Evolutionary conservation across 805 yeast genomes (phyloP).

Genomic region (Blastobotrys peoriensis): DNA sequence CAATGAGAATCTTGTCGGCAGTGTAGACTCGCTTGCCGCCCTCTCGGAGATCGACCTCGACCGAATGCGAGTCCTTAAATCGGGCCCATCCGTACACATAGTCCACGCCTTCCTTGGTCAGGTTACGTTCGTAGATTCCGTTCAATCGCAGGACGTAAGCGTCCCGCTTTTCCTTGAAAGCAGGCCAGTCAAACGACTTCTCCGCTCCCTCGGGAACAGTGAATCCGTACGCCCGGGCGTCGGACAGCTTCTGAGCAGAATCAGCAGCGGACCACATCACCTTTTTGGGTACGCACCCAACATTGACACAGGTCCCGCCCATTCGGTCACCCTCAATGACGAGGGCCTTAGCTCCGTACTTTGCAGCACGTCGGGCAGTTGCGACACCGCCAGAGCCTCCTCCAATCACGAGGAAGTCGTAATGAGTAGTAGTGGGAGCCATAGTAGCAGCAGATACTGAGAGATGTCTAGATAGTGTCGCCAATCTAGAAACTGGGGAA

Average conservation of each 20-base stretch:
- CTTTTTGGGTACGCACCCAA: constrained; percentile 98
- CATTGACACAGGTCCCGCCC: constrained; percentile 99
- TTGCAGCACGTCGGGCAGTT: constrained; percentile 93
- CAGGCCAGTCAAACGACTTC: constrained; percentile 72
- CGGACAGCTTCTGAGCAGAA: constrained; percentile 64
- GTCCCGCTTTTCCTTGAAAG: constrained; percentile 81
- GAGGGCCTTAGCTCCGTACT: constrained; percentile 80
- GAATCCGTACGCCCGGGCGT: constrained; percentile 82
- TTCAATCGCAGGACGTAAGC: constrained; percentile 83
- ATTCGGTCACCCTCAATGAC: constrained; percentile 72
- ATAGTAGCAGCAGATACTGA: constrained; percentile 30
- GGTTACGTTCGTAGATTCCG: constrained; percentile 87
- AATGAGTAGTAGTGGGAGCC: constrained; percentile 59
- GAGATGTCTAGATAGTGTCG: constrained; percentile 11
- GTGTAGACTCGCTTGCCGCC: constrained; percentile 51
- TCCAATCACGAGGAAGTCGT: constrained; percentile 91
- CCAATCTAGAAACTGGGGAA: not conserved
- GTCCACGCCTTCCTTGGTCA: constrained; percentile 85
- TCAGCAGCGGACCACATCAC: constrained; percentile 98
- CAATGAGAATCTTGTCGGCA: constrained; percentile 79
- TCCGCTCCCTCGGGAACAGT: constrained; percentile 47
- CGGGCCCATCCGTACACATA: constrained; percentile 80
- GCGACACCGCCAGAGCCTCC: constrained; percentile 99
- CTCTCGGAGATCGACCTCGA: constrained; percentile 70
- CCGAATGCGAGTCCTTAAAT: constrained; percentile 42